A percentile compares a stretch with the other conserved stretches of the same genome.
Conservation (phyloP, 208 protist genomes). For the Polymyxa betae region DNA sequence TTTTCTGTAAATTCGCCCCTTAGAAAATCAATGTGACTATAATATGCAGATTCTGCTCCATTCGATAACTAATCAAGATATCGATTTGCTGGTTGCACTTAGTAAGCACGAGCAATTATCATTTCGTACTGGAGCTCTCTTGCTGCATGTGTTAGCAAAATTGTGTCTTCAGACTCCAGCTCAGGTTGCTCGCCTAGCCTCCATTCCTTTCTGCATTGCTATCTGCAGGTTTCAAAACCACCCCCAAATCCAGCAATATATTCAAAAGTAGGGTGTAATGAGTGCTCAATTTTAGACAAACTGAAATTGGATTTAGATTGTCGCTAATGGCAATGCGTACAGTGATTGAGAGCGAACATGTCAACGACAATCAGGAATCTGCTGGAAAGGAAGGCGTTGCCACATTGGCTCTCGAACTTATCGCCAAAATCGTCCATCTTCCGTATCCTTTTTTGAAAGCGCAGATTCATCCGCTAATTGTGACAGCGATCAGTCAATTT, state of each 20-base stretch:
- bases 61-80: background rate
- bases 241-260: background rate
- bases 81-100: background rate
- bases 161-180: background rate
- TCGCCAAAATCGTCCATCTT: slow-evolving; percentile 39
- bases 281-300: background rate
- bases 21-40: background rate
- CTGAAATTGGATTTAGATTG: background rate
- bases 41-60: background rate
- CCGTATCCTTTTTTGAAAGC: background rate
- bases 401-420: background rate
- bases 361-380: background rate
- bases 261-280: slow-evolving; percentile 4
- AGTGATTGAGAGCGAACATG: background rate
- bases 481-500: background rate
- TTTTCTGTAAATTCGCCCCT: background rate
- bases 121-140: background rate
- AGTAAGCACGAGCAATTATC: slow-evolving; percentile 38
- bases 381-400: background rate
- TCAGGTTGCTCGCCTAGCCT: background rate
- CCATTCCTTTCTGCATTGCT: slow-evolving; percentile 28
- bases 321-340: background rate
- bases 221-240: background rate
- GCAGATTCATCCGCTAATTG: background rate
- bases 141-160: background rate